Conservation (phyloP, 2,329 filamentous ascomycete genomes). For the Hymenoscyphus fructigenus region DNA sequence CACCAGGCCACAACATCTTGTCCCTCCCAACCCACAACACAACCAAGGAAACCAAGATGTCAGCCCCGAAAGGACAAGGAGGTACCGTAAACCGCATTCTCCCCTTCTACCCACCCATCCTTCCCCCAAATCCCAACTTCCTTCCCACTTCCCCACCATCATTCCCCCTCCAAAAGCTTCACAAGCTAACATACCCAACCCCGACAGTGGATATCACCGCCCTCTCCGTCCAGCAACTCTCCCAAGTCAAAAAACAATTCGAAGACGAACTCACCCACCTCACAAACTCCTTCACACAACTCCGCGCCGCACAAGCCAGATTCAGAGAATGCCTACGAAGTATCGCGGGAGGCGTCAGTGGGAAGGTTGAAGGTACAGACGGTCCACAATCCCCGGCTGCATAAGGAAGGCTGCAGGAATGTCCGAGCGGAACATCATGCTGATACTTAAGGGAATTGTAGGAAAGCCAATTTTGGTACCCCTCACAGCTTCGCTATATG, state of each 20-base stretch:
- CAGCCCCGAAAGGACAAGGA: conserved; percentile 22
- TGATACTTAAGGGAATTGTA: conserved; percentile 19
- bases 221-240: conserved; percentile 82
- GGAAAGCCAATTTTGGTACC: conserved; percentile 77
- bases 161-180: neutral
- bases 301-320: conserved; percentile 85
- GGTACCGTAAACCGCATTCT: conserved; percentile 9
- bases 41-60: conserved; percentile 7
- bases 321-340: conserved; percentile 87
- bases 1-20: neutral
- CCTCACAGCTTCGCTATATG: conserved; percentile 90
- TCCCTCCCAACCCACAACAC: neutral
- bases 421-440: neutral
- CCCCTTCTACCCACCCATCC: neutral
- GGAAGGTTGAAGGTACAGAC: conserved; percentile 38
- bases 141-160: neutral
- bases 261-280: conserved; percentile 96
- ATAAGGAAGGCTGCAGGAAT: neutral
- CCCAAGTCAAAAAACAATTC: conserved; percentile 90
- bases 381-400: neutral
- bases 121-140: neutral
- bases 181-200: conserved; percentile 6
- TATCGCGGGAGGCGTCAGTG: conserved; percentile 59
- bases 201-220: conserved; percentile 65
- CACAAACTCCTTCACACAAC: conserved; percentile 82